Base-by-base conservation (phyloP, 768 basidiomycete species). In the Albatrellus ellisii region DNA sequence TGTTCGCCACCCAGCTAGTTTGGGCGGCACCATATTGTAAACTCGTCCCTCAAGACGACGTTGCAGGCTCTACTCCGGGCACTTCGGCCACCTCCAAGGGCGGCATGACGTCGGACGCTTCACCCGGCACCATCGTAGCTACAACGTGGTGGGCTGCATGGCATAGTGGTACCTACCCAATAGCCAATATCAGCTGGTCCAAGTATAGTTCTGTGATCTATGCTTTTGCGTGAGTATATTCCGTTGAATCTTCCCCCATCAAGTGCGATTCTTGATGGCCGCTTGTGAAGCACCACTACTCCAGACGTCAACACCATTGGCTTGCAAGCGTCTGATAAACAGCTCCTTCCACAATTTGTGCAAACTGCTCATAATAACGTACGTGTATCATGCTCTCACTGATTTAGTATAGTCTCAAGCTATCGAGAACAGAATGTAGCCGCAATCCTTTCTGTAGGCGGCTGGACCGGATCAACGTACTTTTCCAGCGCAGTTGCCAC, bases 61-160 rank as follows among this genome's bases (percentile, higher is more conserved):
- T 31, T 12, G 10, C 44, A 2, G 5, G 31, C 2, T 4, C 28
- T 18, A 7, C 12, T 14, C 26, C 25, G 17, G n/a, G 17, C 26
- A 11, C 43, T 8, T 39, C 43, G 17, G 24, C 14, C 9, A 32
- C 21, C 11, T 39, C 43, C 4, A 44, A 15, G 10, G 17, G 27
- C 24, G 24, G 43, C 18, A 29, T 18, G 6, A 24, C 39, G 11
- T 18, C 31, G 4, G 29, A 42, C 20, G 0, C 25, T 33, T 20
- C 39, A 11, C 24, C 31, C 24, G 38, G 32, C n/a, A 14, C 32
- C 6, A 4, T 42, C 37, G 63, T 79, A 12, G 64, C 76, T 2
- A 59, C 68, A 14, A 65, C 72, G 7, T 85, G 78, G 78, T 83
- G 72, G 50, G 74, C 80, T 22, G 74, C 76, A 34, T 87, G 75